These are phyloP conservation scores for Desmodesmus armatus DNA, from an alignment of 139 green algal genomes.

Conservation along the genomic window DNA sequence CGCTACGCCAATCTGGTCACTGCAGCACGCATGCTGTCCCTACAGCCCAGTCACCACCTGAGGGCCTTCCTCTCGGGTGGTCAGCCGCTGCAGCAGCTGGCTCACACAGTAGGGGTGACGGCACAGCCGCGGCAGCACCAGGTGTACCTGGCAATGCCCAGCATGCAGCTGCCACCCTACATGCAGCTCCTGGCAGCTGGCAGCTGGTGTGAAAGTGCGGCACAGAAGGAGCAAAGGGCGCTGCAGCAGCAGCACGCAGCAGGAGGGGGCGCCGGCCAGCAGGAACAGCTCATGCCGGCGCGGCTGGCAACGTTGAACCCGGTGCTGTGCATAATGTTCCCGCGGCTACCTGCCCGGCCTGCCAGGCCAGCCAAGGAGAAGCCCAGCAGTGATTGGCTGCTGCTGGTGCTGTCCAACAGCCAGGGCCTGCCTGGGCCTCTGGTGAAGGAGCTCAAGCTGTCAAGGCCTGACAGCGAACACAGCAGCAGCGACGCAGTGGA, in stretches of 20 bases:
- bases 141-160: conserved; percentile 29
- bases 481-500: not conserved
- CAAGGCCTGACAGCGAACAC: too few relatives aligned
- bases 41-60: not conserved
- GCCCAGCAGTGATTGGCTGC: conserved; percentile 26
- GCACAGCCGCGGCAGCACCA: conserved; percentile 18
- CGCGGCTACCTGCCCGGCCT: conserved; percentile 1
- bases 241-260: conserved; percentile 8
- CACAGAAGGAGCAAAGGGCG: not conserved
- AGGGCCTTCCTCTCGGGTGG: conserved; percentile 4
- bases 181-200: conserved; percentile 25
- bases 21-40: conserved; percentile 21
- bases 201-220: not conserved
- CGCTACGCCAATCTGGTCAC: conserved; percentile 13
- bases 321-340: conserved; percentile 21
- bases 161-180: conserved; percentile 25
- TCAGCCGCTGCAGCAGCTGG: conserved; percentile 39
- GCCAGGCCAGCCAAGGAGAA: too few relatives aligned
- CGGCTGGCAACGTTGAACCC: conserved; percentile 1
- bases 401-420: conserved; percentile 13
- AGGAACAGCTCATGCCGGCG: not conserved
- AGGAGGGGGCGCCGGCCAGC: not conserved
- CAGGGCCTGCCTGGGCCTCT: conserved; percentile 29
- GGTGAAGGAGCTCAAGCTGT: not conserved
- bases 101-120: not conserved